Conservation (phyloP, 768 basidiomycete species). For the Neoboletus subvelutipes region DNA sequence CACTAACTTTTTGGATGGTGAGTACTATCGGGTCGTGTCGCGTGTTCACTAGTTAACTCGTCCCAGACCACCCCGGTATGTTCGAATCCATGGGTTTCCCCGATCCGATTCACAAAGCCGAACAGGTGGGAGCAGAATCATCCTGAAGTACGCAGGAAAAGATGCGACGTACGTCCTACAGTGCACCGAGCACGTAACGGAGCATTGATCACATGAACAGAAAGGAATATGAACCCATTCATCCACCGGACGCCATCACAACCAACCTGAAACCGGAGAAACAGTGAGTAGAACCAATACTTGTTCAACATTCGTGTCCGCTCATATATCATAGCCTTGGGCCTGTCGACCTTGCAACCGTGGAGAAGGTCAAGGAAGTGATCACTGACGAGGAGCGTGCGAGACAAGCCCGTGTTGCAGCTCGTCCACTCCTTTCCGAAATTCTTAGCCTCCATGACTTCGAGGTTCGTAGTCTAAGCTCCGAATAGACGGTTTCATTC, state of each 20-base stretch:
- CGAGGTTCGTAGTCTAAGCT: conserved; percentile 51
- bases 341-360: conserved; percentile 64
- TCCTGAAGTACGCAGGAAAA: conserved; percentile 85
- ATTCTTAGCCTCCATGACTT: conserved; percentile 94
- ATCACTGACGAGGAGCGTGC: conserved; percentile 72
- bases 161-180: conserved; percentile 72
- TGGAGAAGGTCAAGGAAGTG: conserved; percentile 58
- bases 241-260: conserved; percentile 79
- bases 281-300: conserved; percentile 48
- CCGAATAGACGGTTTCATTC: background rate
- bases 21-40: conserved; percentile 4
- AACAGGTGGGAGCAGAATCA: conserved; percentile 77
- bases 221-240: conserved; percentile 84
- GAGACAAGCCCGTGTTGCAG: conserved; percentile 57
- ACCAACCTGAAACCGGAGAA: conserved; percentile 81
- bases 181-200: background rate
- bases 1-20: conserved; percentile 73
- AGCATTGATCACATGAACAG: conserved; percentile 33
- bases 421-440: conserved; percentile 71
- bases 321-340: conserved; percentile 54
- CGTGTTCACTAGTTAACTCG: background rate
- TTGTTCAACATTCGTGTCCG: background rate
- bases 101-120: conserved; percentile 2
- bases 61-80: conserved; percentile 63
- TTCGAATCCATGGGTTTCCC: background rate